Evolutionary conservation across 495 filamentous ascomycete genomes (phyloP).

Genomic region (Hyaloscypha variabilis): DNA sequence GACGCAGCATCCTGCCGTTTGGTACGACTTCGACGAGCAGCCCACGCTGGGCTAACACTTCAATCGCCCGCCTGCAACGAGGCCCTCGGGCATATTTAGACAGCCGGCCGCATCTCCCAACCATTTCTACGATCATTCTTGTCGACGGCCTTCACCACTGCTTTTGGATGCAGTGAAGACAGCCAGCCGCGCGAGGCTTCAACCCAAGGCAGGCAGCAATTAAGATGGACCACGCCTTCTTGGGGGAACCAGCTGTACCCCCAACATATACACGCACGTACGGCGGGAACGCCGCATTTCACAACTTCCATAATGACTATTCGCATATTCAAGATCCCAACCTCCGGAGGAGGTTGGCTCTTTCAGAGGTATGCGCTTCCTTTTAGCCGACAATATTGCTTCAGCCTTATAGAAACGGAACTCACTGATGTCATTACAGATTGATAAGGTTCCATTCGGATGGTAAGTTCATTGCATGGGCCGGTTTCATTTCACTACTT

Average conservation of each 20-base stretch:
- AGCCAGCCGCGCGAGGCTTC: neutral
- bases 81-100: neutral
- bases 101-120: neutral
- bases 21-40: neutral
- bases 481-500: neutral
- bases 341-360: constrained; percentile 68
- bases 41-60: neutral
- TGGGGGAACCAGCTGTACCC: constrained; percentile 27
- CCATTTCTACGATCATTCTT: neutral
- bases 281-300: constrained; percentile 58
- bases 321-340: constrained; percentile 70
- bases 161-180: neutral
- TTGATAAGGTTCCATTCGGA: constrained; percentile 76
- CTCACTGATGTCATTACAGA: constrained; percentile 31
- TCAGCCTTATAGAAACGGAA: constrained; percentile 1
- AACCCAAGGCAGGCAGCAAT: neutral
- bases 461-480: constrained; percentile 66
- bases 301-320: constrained; percentile 60
- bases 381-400: neutral
- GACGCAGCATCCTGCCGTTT: neutral
- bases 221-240: neutral
- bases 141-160: neutral
- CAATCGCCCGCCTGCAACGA: neutral
- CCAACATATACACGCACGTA: constrained; percentile 31
- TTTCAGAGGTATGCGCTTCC: constrained; percentile 49